Conservation (phyloP, 1,284 basidiomycete species). For the Ustilago trichophora region DNA sequence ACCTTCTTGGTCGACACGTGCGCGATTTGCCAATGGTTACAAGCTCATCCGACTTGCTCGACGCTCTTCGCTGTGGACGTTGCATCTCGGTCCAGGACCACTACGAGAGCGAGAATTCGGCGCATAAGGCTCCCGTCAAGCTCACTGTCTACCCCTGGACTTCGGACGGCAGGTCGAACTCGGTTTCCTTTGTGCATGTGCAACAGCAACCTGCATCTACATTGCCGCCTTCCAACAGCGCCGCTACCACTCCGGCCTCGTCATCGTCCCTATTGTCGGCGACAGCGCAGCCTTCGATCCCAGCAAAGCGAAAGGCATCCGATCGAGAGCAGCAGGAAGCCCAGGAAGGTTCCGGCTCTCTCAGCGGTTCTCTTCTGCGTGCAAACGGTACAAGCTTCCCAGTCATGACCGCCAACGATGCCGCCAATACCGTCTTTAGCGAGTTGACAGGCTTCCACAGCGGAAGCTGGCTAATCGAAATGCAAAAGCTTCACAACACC, state of each 20-base stretch:
- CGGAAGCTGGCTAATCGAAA: conserved; percentile 45
- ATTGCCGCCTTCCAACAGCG: too few species aligned
- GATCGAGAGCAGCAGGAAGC: conserved; percentile 6
- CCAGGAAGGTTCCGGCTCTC: conserved; percentile 18
- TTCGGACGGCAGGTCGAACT: conserved; percentile 33
- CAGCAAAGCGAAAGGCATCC: conserved; percentile 31
- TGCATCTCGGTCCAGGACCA: conserved; percentile 46
- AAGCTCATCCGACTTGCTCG: conserved; percentile 41
- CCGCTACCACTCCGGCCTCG: too few species aligned
- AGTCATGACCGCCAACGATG: conserved; percentile 37
- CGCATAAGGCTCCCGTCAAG: conserved; percentile 32
- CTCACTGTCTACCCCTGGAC: conserved; percentile 50
- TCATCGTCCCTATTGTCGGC: too few species aligned
- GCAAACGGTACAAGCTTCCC: conserved; percentile 16
- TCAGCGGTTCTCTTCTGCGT: conserved; percentile 11
- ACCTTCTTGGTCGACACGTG: conserved; percentile 37
- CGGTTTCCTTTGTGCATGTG: conserved; percentile 41
- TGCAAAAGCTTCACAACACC: conserved; percentile 44
- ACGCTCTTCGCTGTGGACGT: conserved; percentile 35
- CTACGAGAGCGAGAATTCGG: conserved; percentile 8
- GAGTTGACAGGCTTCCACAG: conserved; percentile 42
- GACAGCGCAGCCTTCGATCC: too few species aligned
- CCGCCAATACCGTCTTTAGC: conserved; percentile 33
- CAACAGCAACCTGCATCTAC: conserved; percentile 26
- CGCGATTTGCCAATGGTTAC: conserved; percentile 48